These are phyloP conservation scores for Coniochaeta sp. DNA, from an alignment of 2,329 filamentous ascomycete species.

Conservation along the genomic window DNA sequence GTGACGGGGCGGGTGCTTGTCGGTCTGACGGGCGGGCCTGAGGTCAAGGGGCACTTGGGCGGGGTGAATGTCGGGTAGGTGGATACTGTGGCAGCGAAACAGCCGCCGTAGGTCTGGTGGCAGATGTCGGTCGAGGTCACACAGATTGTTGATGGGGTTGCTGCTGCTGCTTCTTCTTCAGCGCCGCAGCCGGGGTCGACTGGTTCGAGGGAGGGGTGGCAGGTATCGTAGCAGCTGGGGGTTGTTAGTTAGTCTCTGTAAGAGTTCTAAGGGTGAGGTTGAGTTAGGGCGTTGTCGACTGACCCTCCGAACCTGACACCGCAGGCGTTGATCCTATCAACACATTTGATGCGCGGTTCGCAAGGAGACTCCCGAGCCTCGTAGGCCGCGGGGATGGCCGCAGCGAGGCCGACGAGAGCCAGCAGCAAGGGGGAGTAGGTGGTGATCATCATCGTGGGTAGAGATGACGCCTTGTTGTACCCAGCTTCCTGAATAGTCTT, in stretches of 20 bases:
- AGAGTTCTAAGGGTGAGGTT: no score
- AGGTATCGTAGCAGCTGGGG: slow-evolving; percentile 3
- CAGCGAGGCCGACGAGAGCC: slow-evolving; percentile 5
- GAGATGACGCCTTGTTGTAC: not conserved
- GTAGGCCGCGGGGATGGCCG: not conserved
- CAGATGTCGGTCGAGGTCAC: slow-evolving; percentile 12
- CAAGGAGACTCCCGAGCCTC: slow-evolving; percentile 3
- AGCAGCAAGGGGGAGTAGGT: not conserved
- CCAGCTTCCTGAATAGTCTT: not conserved
- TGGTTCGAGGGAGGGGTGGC: no score
- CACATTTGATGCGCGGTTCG: slow-evolving; percentile 10
- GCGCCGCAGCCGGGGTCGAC: no score
- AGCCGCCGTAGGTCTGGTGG: slow-evolving; percentile 13
- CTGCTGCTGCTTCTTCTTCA: no score
- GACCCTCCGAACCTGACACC: slow-evolving; percentile 14
- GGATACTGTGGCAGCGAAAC: slow-evolving; percentile 14
- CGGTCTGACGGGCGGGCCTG: not conserved
- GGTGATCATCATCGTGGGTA: not conserved
- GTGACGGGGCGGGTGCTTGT: slow-evolving; percentile 6
- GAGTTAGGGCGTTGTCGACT: not conserved
- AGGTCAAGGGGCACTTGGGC: slow-evolving; percentile 2
- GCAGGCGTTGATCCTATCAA: slow-evolving; percentile 12
- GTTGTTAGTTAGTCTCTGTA: not conserved
- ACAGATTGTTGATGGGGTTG: slow-evolving; percentile 8
- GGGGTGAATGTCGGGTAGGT: slow-evolving; percentile 12